Evolutionary conservation across 2,329 filamentous ascomycete genomes (phyloP).

Genomic region (Monosporascus cannonballus): DNA sequence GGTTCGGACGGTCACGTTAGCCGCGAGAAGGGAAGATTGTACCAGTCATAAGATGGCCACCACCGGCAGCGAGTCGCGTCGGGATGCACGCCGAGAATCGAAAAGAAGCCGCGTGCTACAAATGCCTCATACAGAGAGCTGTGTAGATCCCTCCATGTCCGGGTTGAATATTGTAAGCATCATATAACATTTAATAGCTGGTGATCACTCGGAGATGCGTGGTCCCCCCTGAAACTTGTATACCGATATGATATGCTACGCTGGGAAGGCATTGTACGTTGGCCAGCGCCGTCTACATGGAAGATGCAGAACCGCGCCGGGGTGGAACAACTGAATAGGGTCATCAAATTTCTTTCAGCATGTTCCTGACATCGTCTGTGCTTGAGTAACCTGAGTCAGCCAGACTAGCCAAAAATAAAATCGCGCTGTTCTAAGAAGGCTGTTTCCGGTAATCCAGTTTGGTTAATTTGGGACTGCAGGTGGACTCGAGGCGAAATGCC

Average conservation of each 20-base stretch:
- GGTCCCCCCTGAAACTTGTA: background rate
- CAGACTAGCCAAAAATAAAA: background rate
- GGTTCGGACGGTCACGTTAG: background rate
- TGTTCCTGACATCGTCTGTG: background rate
- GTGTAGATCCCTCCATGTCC: background rate
- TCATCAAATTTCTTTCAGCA: background rate
- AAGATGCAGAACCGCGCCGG: background rate
- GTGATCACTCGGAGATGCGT: background rate
- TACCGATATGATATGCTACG: background rate
- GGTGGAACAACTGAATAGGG: background rate
- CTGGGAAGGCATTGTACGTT: too few relatives aligned
- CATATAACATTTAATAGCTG: background rate
- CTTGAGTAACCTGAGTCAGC: too few relatives aligned
- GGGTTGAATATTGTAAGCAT: background rate
- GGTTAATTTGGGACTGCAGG: background rate
- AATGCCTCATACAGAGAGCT: conserved; percentile 16
- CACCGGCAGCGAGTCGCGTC: background rate
- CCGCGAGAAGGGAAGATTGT: background rate
- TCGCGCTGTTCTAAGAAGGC: background rate
- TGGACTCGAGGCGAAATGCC: background rate
- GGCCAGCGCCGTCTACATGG: background rate
- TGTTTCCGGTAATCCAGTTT: background rate
- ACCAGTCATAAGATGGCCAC: background rate
- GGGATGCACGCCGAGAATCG: conserved; percentile 1
- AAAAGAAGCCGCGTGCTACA: conserved; percentile 5